phyloP scores from a whole-genome alignment of 1,284 basidiomycete species.

The Pseudozyma pruni region DNA sequence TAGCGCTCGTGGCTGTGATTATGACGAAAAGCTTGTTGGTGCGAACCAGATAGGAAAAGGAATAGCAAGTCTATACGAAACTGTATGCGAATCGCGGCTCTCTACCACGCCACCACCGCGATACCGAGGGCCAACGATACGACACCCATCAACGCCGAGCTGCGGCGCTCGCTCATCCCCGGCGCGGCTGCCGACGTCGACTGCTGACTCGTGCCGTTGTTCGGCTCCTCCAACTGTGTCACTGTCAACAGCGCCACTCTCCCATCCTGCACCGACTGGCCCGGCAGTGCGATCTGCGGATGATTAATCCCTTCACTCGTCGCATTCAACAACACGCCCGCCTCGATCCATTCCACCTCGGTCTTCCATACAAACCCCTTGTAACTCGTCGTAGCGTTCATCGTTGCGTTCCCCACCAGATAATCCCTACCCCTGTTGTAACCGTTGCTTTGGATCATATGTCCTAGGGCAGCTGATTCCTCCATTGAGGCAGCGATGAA shows the following conservation, averaged over 20 bases:
- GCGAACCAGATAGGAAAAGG: too few species aligned
- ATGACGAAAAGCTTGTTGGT: too few species aligned
- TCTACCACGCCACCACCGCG: too few species aligned
- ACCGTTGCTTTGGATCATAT: conserved; percentile 53
- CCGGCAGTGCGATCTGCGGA: conserved; percentile 73
- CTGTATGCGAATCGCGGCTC: too few species aligned
- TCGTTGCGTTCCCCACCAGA: conserved; percentile 70
- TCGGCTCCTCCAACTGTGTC: conserved; percentile 57
- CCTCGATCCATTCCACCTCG: conserved; percentile 57
- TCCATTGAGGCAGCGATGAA: conserved; percentile 76
- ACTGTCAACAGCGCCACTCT: conserved; percentile 84
- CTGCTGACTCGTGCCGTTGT: neutral
- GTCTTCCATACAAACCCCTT: conserved; percentile 53
- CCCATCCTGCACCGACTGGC: conserved; percentile 80
- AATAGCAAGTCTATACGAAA: too few species aligned
- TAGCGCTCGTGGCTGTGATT: too few species aligned
- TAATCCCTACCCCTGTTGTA: conserved; percentile 74
- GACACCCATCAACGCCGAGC: too few species aligned
- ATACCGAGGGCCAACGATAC: too few species aligned
- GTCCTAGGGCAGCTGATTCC: conserved; percentile 42
- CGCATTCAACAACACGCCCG: conserved; percentile 64
- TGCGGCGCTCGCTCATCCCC: too few species aligned
- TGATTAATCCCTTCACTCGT: conserved; percentile 76
- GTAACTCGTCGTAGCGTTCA: conserved; percentile 34
- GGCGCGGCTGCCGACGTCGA: neutral